Base-by-base conservation (phyloP, 192 early-diverging fungal genomes). In the Piromyces sp. region DNA sequence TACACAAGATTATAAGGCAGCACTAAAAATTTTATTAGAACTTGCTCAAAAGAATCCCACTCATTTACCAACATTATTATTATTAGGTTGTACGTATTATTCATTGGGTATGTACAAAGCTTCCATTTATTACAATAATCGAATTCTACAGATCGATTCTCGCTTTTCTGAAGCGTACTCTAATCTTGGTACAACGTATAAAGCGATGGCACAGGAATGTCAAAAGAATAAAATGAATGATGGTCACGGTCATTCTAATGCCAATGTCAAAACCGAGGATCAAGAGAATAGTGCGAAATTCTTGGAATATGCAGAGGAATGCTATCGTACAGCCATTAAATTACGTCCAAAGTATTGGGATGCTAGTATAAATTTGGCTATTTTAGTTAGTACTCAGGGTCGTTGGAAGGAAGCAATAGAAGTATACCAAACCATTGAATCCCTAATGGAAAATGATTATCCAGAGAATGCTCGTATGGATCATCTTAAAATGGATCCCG, bases 341-440 rank as follows among this genome's bases (percentile, higher is more conserved):
- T 88, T 95, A 81, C 86, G 95, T 19, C 95, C 95, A 1, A 93
- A 93, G 14, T 97, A 97, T 86, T 97, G 94, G 94, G 95, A 97
- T 82, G 95, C 94, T 9, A 92, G 93, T 30, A 94, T 95, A 84
- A 96, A 96, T 82, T 87, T 97, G 37, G 92, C 96, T 36, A 93
- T 93, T 26, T 90, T 95, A 30, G 85, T 96, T 51, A 95, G 93
- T 86, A 84, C 89, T 13, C 79, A 80, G 16, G 86, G 84, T 30
- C 88, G 95, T 14, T 95, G 89, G 83, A 86, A 86, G 30, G 95
- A 96, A 83, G 95, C 95, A 7, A 86, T 96, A 81, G 88, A 91
- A 79, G 91, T 96, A 79, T 96, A 95, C 81, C 92, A 93, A 80
- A 91, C 89, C 82, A 91, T 95, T 5, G 95, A 96, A 83, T 30